phyloP scores from a whole-genome alignment of 805 yeast species.

The Candida ficus region DNA sequence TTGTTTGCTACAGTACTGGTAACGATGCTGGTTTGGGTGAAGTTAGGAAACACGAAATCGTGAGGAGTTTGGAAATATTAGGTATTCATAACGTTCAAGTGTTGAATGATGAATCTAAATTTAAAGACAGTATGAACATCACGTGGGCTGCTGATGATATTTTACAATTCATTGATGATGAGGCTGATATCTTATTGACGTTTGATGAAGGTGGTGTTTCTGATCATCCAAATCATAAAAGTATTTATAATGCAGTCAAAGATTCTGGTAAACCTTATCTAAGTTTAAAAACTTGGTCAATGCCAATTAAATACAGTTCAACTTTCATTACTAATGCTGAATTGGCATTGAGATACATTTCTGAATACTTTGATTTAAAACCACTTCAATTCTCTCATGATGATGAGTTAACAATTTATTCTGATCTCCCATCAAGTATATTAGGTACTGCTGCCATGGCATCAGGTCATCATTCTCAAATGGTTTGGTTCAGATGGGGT shows the following conservation, averaged over 20 bases:
- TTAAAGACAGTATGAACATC: slow-evolving; percentile 63
- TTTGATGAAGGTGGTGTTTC: slow-evolving; percentile 85
- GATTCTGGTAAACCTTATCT: slow-evolving; percentile 17
- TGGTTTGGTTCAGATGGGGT: slow-evolving; percentile 92
- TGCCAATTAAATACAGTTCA: slow-evolving; percentile 43
- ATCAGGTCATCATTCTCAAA: slow-evolving; percentile 78
- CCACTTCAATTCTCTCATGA: background rate
- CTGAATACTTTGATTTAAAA: background rate
- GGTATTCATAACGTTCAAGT: slow-evolving; percentile 42
- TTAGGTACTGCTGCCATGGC: slow-evolving; percentile 65
- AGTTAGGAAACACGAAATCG: slow-evolving; percentile 55
- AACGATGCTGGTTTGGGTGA: slow-evolving; percentile 70
- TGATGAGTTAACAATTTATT: slow-evolving; percentile 21
- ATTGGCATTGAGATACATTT: background rate
- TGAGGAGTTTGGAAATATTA: slow-evolving; percentile 45
- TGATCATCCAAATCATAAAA: slow-evolving; percentile 78
- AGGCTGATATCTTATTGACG: slow-evolving; percentile 49
- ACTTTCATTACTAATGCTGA: slow-evolving; percentile 22
- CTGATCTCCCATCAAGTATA: slow-evolving; percentile 25
- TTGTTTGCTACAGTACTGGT: slow-evolving; percentile 76
- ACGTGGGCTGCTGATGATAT: slow-evolving; percentile 56
- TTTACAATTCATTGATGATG: slow-evolving; percentile 29
- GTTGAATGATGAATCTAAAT: slow-evolving; percentile 40
- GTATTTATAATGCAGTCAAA: slow-evolving; percentile 45
- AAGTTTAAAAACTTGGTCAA: slow-evolving; percentile 29